Evolutionary conservation across 768 basidiomycete genomes (phyloP).

Genomic region (Cystofilobasidium capitatum): DNA sequence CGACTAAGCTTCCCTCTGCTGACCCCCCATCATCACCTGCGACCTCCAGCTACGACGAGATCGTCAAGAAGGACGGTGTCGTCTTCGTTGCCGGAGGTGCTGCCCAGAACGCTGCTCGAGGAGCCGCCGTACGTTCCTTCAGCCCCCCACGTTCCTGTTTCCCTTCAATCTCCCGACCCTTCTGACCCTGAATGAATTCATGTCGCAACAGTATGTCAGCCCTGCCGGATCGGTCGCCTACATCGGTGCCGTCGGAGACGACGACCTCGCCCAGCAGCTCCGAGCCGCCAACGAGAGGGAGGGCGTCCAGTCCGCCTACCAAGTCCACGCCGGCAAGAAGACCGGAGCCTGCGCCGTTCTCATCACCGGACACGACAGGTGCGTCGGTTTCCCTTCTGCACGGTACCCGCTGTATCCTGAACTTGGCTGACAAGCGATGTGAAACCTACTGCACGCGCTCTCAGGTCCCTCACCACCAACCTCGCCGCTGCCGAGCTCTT

Average conservation of each 20-base stretch:
- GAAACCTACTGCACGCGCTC: background rate
- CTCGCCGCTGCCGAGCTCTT: conserved; percentile 86
- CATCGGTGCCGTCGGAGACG: conserved; percentile 87
- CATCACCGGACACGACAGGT: conserved; percentile 88
- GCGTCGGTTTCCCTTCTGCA: conserved; percentile 27
- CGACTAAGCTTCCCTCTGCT: background rate
- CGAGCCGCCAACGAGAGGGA: conserved; percentile 83
- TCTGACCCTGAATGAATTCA: background rate
- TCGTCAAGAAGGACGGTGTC: conserved; percentile 62
- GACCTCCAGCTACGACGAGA: conserved; percentile 69
- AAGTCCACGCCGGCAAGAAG: conserved; percentile 66
- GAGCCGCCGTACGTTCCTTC: conserved; percentile 68
- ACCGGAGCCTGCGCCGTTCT: conserved; percentile 96
- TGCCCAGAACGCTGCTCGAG: conserved; percentile 90
- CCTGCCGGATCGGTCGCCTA: conserved; percentile 82
- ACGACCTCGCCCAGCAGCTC: conserved; percentile 81
- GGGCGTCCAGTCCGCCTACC: conserved; percentile 78
- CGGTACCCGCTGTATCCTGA: background rate
- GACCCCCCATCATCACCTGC: background rate
- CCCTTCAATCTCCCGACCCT: background rate
- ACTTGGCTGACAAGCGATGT: background rate
- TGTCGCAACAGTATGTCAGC: conserved; percentile 65
- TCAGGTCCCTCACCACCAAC: conserved; percentile 82
- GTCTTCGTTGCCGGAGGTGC: conserved; percentile 96
- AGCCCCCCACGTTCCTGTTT: background rate